These are phyloP conservation scores for Oenanthe javanica DNA, from an alignment of 140 eudicot genomes.

Conservation along the genomic window DNA sequence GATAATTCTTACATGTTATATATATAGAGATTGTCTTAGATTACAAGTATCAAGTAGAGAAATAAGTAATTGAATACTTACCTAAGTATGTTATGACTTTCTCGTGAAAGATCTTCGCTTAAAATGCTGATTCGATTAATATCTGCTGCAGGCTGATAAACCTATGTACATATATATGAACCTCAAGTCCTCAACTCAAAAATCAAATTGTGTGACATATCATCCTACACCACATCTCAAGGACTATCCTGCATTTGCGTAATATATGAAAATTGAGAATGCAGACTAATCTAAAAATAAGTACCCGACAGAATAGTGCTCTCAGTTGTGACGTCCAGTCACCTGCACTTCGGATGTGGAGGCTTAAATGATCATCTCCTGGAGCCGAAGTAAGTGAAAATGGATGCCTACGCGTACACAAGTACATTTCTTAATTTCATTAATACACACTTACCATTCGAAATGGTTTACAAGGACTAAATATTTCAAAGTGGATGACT, in stretches of 20 bases:
- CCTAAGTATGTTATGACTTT: not conserved
- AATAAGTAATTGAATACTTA: not conserved
- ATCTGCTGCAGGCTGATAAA: not conserved
- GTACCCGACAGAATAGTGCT: constrained; percentile 63
- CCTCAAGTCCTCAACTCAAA: not conserved
- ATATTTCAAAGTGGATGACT: not conserved
- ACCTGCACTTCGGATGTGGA: constrained; percentile 76
- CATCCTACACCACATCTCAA: not conserved
- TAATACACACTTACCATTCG: no score
- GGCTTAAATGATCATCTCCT: constrained; percentile 68
- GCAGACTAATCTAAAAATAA: constrained; percentile 15
- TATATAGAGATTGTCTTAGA: not conserved
- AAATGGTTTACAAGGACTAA: no score
- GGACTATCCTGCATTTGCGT: not conserved
- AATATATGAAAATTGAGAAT: not conserved
- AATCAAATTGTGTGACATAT: not conserved
- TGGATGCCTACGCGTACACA: constrained; percentile 55
- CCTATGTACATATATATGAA: not conserved
- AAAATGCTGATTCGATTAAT: not conserved
- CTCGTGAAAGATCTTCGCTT: not conserved
- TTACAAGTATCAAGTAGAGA: not conserved
- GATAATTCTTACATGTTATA: constrained; percentile 9
- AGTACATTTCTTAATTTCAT: not conserved
- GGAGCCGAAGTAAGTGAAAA: constrained; percentile 94
- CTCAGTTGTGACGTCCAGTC: constrained; percentile 87